A percentile compares a stretch with the other conserved stretches of the same genome.
phyloP scores from a whole-genome alignment of 2,329 filamentous ascomycete species.

The Fusarium concolor region DNA sequence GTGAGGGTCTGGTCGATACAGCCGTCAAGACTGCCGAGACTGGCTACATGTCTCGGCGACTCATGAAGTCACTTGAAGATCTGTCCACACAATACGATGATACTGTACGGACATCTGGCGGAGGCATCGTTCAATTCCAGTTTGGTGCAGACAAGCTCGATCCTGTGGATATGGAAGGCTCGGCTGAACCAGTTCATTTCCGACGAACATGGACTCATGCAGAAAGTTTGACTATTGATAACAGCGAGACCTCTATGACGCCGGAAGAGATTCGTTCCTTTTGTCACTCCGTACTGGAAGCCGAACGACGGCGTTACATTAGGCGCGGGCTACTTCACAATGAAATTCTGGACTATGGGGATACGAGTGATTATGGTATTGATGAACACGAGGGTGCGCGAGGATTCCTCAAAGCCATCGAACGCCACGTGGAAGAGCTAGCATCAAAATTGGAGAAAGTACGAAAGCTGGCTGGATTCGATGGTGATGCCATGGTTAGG shows the following conservation, averaged over 20 bases:
- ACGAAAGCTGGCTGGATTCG: conserved; percentile 64
- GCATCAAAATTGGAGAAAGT: conserved; percentile 70
- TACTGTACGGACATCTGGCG: conserved; percentile 91
- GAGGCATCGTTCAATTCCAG: conserved; percentile 93
- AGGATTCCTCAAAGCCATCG: conserved; percentile 82
- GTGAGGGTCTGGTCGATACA: conserved; percentile 98
- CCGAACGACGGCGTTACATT: conserved; percentile 73
- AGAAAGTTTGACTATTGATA: conserved; percentile 81
- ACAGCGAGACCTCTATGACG: conserved; percentile 77
- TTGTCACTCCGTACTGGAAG: conserved; percentile 74
- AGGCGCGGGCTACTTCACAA: conserved; percentile 71
- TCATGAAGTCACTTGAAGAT: conserved; percentile 99
- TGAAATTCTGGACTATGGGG: conserved; percentile 74
- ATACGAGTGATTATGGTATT: conserved; percentile 74
- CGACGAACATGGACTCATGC: conserved; percentile 88
- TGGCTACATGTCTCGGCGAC: conserved; percentile 96
- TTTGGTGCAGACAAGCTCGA: conserved; percentile 97
- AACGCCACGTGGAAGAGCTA: conserved; percentile 74
- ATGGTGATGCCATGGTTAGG: conserved; percentile 45
- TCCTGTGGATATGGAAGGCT: conserved; percentile 97
- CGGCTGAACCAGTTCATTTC: conserved; percentile 91
- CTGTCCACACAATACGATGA: conserved; percentile 93
- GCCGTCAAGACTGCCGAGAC: conserved; percentile 99
- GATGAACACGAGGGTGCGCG: conserved; percentile 86
- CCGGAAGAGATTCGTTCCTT: conserved; percentile 78